These are phyloP conservation scores for Pseudozyma sp. DNA, from an alignment of 1,284 basidiomycete genomes.

Conservation along the genomic window DNA sequence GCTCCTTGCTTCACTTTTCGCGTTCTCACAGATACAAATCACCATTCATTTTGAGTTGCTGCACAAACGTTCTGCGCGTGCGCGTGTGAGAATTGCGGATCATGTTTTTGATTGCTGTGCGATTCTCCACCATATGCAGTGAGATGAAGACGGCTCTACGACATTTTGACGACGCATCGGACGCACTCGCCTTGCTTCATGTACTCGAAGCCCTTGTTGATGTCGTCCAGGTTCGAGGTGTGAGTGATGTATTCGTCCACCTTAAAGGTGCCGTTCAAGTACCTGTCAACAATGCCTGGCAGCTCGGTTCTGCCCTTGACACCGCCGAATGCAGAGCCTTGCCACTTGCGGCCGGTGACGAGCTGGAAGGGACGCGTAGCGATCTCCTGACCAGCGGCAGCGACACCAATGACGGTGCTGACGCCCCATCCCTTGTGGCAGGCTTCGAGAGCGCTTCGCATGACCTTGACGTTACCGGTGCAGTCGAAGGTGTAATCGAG, in stretches of 20 bases:
- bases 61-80: too few relatives aligned
- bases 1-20: not conserved
- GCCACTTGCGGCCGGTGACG: conserved; percentile 95
- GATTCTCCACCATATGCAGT: not conserved
- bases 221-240: conserved; percentile 75
- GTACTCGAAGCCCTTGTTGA: conserved; percentile 90
- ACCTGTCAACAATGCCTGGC: conserved; percentile 65
- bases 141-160: conserved; percentile 4
- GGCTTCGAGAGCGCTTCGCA: conserved; percentile 93
- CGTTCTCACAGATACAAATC: not conserved
- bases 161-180: conserved; percentile 73
- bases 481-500: conserved; percentile 95
- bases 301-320: conserved; percentile 94
- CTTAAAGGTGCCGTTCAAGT: conserved; percentile 66
- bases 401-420: conserved; percentile 84
- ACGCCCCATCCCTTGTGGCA: conserved; percentile 91
- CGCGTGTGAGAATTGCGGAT: too few relatives aligned
- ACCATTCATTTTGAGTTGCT: not conserved
- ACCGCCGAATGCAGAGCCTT: conserved; percentile 94
- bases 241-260: conserved; percentile 71
- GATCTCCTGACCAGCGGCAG: conserved; percentile 93
- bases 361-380: conserved; percentile 85
- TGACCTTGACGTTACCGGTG: conserved; percentile 94
- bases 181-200: conserved; percentile 96
- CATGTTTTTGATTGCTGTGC: too few relatives aligned